Evolutionary conservation across 495 filamentous ascomycete species (phyloP), one percentile per base, ranked within the genome.

Genomic region (Aspergillus nidulans): DNA sequence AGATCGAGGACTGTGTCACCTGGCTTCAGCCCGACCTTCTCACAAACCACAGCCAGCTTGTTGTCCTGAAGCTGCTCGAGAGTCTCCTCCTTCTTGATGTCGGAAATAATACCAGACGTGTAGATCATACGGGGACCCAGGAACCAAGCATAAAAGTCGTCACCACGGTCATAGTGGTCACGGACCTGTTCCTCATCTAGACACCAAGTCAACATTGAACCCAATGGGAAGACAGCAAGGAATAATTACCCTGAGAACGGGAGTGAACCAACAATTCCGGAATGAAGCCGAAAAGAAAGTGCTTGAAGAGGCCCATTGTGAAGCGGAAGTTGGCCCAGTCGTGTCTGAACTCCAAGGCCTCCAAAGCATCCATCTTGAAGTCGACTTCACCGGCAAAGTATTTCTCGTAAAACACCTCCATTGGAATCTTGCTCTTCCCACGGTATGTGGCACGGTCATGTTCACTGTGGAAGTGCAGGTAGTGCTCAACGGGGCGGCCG

Each of bases 111-210:
- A 63, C 85, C 85, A 41, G 85, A 86, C 6, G 85, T 88, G 65
- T 88, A 88, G 66, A 88, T 82, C 85, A 88, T 88, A 56, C 85
- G 84, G 18, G 84, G 85, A 36, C 85, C 85, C 18, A 88, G 71
- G 71, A 88, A 88, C 84, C 85, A 88, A 67, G 80, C 81, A 68
- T 88, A 88, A 73, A 88, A 88, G 68, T 88, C 85, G 62, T 88
- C 85, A 62, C 85, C 85, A 42, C 85, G 82, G 73, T 88, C 85
- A 62, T 88, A 88, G 73, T 88, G 85, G 65, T 87, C 85, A 63
- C 85, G 85, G 41, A 88, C 85, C 73, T 88, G 85, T 69, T 88
- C 85, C 71, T 88, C 85, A 55, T 88, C 85, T 86, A 55, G n/a
- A n/a, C 28, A 48, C 16, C 21, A 43, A 34, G 44, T 65, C 25